Evolutionary conservation across 257 asterid species (phyloP).

Genomic region (Nicotiana tabacum): DNA sequence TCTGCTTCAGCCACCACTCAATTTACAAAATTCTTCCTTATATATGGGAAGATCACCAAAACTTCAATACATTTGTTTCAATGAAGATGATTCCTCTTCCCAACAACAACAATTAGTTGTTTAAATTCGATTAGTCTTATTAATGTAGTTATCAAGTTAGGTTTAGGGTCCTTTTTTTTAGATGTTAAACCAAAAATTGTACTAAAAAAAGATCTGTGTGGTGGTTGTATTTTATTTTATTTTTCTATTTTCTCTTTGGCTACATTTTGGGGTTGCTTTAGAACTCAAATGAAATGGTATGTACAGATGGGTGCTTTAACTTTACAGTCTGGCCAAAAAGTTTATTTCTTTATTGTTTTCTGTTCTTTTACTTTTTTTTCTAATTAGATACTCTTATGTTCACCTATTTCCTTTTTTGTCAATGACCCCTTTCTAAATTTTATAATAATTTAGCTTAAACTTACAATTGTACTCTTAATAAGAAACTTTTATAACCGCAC

Average conservation of each 20-base stretch:
- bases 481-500: too few species aligned
- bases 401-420: too few species aligned
- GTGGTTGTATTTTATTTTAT: not conserved
- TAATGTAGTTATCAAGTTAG: slow-evolving; percentile 36
- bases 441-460: too few species aligned
- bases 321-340: slow-evolving; percentile 7
- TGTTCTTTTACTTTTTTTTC: not conserved
- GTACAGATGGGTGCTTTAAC: slow-evolving; percentile 11
- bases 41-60: slow-evolving; percentile 42
- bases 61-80: slow-evolving; percentile 43
- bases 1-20: slow-evolving; percentile 45
- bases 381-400: not conserved
- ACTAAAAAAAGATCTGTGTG: not conserved
- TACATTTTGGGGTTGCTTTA: not conserved
- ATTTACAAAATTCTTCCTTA: slow-evolving; percentile 35
- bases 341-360: not conserved
- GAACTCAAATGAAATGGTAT: not conserved
- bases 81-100: slow-evolving; percentile 69
- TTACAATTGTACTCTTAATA: too few species aligned
- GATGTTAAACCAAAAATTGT: not conserved
- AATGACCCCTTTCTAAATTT: too few species aligned
- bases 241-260: not conserved
- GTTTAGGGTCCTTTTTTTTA: slow-evolving; percentile 6
- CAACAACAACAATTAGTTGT: slow-evolving; percentile 71
- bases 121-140: slow-evolving; percentile 17